Evolutionary conservation across 257 asterid species (phyloP).

Genomic region (Plectranthus barbatus): DNA sequence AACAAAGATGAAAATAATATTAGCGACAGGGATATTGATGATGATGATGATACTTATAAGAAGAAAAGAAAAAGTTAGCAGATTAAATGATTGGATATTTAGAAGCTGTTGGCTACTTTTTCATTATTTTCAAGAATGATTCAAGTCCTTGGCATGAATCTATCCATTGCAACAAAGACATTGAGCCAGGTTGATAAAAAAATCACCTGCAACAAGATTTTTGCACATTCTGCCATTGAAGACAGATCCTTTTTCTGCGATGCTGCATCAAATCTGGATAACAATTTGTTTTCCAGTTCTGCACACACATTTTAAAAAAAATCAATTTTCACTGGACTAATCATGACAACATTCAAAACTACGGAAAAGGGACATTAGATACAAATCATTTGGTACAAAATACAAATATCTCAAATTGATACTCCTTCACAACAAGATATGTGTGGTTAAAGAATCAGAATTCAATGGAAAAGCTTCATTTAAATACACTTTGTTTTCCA

Average conservation of each 20-base stretch:
- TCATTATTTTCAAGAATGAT: background rate
- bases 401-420: background rate
- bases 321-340: background rate
- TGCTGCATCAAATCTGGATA: conserved; percentile 19
- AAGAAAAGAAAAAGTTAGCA: background rate
- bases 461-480: background rate
- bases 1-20: background rate
- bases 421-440: background rate
- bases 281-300: conserved; percentile 21
- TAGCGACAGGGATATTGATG: no score
- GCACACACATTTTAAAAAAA: conserved; percentile 2
- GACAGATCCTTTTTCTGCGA: conserved; percentile 14
- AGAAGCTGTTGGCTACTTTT: background rate
- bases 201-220: conserved; percentile 18
- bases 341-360: background rate
- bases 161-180: background rate
- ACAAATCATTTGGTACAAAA: background rate
- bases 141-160: background rate
- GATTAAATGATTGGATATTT: background rate
- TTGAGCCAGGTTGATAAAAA: background rate
- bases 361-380: background rate
- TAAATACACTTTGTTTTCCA: background rate
- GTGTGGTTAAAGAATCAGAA: background rate
- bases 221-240: conserved; percentile 18
- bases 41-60: background rate